A percentile compares a stretch with the other conserved stretches of the same genome.
Evolutionary conservation across 192 early-diverging fungal genomes (phyloP).

Genomic region (Entomortierella beljakovae): DNA sequence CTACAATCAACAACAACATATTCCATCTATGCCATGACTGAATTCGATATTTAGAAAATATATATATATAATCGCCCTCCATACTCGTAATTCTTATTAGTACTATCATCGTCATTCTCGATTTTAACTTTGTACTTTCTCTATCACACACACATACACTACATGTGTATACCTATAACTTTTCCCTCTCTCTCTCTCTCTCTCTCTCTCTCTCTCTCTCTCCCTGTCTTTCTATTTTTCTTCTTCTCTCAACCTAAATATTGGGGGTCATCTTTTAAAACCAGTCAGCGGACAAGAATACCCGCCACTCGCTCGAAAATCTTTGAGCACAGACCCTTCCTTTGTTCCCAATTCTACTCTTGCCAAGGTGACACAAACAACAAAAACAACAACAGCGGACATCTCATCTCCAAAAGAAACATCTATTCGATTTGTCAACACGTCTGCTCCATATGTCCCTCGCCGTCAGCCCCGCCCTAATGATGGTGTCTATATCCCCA

Average conservation of each 20-base stretch:
- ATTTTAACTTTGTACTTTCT: neutral
- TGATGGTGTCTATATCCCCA: slow-evolving; percentile 11
- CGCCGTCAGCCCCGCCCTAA: slow-evolving; percentile 13
- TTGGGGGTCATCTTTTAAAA: neutral
- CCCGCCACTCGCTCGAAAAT: neutral
- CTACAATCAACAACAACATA: too few species aligned
- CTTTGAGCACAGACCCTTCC: neutral
- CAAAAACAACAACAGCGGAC: neutral
- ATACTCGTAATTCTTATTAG: too few species aligned
- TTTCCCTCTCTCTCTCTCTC: neutral
- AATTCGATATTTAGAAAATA: too few species aligned
- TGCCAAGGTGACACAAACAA: neutral
- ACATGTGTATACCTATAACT: neutral
- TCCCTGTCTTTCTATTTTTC: neutral
- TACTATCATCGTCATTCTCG: too few species aligned
- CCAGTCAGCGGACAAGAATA: neutral
- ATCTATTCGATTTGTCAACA: slow-evolving; percentile 37
- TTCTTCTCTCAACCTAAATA: neutral
- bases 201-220: neutral
- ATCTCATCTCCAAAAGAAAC: neutral
- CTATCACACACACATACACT: neutral
- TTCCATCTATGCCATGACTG: too few species aligned
- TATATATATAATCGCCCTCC: too few species aligned
- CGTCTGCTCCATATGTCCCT: slow-evolving; percentile 9
- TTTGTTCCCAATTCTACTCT: neutral